Percentiles rank a stretch among this genome's conserved stretches.
These are phyloP conservation scores for Porcisia hertigi DNA, from an alignment of 208 protist genomes.

Conservation along the genomic window DNA sequence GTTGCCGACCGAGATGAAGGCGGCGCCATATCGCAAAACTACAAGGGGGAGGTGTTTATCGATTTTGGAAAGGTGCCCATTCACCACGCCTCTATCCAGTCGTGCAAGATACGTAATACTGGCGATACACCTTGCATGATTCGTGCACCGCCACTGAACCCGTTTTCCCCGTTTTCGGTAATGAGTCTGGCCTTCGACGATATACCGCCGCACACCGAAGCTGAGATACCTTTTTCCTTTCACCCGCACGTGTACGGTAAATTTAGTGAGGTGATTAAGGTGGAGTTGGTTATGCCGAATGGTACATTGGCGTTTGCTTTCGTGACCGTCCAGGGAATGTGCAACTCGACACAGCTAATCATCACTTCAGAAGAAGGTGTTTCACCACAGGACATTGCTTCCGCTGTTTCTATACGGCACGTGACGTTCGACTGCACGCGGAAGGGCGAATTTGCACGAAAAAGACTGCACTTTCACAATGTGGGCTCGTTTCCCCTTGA, in stretches of 20 bases:
- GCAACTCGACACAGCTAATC: conserved; percentile 53
- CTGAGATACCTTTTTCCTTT: conserved; percentile 52
- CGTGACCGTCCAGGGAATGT: conserved; percentile 47
- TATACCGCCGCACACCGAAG: conserved; percentile 35
- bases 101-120: conserved; percentile 49
- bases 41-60: conserved; percentile 22
- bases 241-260: conserved; percentile 59
- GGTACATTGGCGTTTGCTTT: conserved; percentile 2
- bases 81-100: conserved; percentile 38
- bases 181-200: conserved; percentile 34
- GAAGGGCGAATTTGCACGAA: conserved; percentile 23
- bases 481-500: conserved; percentile 61
- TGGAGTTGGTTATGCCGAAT: conserved; percentile 28
- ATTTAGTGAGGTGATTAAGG: conserved; percentile 42
- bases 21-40: background rate
- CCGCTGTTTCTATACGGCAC: conserved; percentile 11
- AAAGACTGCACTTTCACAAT: conserved; percentile 45
- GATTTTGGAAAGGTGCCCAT: conserved; percentile 73
- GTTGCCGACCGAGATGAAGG: conserved; percentile 3
- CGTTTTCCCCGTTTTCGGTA: conserved; percentile 64
- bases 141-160: conserved; percentile 51
- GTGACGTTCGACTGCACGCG: conserved; percentile 40
- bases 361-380: conserved; percentile 34
- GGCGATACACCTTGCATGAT: conserved; percentile 30
- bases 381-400: conserved; percentile 20